Evolutionary conservation across 2,329 filamentous ascomycete species (phyloP), one percentile per base, ranked within the genome.

Genomic region (Ophiocordyceps polyrhachis-furcata): DNA sequence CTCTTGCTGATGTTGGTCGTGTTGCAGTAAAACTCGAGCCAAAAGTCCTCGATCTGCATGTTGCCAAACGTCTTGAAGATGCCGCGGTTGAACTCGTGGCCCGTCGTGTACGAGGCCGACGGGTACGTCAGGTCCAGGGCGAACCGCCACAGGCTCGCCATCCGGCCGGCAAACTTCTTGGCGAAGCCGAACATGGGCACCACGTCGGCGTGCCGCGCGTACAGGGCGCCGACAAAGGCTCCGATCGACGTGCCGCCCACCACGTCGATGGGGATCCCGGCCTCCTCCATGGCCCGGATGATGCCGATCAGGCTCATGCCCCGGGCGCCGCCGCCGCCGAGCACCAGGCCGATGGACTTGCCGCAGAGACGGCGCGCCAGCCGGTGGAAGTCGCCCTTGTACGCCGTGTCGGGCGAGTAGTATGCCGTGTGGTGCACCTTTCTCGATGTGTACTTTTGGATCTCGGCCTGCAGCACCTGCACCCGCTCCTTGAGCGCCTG

Each of bases 91-190:
- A 98, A 98, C 56, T 98, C 91, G 58, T 98, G 91, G 1, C 91
- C 91, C 0, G 91, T 98, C 1, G 93, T 98, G 63, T 98, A 98
- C 1, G 89, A 94, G 8, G 85, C 86, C 6, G 89, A 91, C 0
- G 91, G 91, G 59, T 98, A 98, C 0, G 91, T 98, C 53, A 98
- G 63, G 57, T 98, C 91, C 3, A 98, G 69, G 1, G 88, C 88
- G 59, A 98, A 95, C n/a, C 91, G 79, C 91, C 91, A 98, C 65
- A 96, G 85, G 62, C 89, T 96, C 41, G 85, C 86, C 93, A 98
- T 98, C n/a, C 93, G 82, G 5, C 91, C 88, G 0, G 91, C 77
- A 60, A 98, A 98, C 59, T 95, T 95, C 72, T 98, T 98, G 14
- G 87, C 87, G 41, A 93, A 76, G 0, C 91, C 91, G 55, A 93